Conservation (phyloP, 257 asterid genomes). For the Rubia yunnanensis region DNA sequence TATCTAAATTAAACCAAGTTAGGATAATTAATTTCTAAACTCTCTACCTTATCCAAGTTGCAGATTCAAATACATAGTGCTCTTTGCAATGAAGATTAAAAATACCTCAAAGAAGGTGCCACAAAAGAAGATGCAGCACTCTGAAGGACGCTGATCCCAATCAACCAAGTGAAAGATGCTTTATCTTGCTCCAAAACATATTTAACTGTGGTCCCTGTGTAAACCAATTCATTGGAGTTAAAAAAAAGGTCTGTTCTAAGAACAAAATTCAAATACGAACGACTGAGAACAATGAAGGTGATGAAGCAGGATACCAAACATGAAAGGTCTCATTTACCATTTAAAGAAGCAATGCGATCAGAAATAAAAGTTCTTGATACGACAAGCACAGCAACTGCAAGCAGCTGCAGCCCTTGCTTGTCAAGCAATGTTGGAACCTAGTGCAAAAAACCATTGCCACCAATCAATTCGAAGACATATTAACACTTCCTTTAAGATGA, state of each 20-base stretch:
- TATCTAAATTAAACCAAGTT: neutral
- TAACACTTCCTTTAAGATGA: neutral
- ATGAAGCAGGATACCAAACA: constrained; percentile 17
- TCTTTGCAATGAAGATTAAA: neutral
- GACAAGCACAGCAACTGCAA: constrained; percentile 87
- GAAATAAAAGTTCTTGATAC: constrained; percentile 93
- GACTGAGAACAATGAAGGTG: neutral
- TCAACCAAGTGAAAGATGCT: constrained; percentile 72
- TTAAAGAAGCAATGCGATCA: constrained; percentile 94
- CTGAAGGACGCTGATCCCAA: constrained; percentile 92
- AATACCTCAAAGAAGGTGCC: constrained; percentile 93
- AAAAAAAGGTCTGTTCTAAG: neutral
- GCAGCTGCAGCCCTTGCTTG: constrained; percentile 94
- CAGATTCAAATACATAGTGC: neutral
- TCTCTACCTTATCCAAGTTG: neutral
- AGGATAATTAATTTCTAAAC: neutral
- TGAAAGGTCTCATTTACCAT: constrained; percentile 41
- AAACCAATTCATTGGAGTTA: constrained; percentile 18
- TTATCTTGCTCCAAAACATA: constrained; percentile 92
- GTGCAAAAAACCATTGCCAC: constrained; percentile 14
- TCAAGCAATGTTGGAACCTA: constrained; percentile 92
- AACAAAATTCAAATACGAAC: neutral
- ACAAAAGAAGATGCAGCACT: constrained; percentile 97
- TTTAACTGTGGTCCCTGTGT: constrained; percentile 90
- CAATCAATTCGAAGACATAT: constrained; percentile 9